Percentiles rank a stretch among this genome's conserved stretches.
phyloP scores from a whole-genome alignment of 1,284 basidiomycete species.

The Cutaneotrichosporon cavernicola region DNA sequence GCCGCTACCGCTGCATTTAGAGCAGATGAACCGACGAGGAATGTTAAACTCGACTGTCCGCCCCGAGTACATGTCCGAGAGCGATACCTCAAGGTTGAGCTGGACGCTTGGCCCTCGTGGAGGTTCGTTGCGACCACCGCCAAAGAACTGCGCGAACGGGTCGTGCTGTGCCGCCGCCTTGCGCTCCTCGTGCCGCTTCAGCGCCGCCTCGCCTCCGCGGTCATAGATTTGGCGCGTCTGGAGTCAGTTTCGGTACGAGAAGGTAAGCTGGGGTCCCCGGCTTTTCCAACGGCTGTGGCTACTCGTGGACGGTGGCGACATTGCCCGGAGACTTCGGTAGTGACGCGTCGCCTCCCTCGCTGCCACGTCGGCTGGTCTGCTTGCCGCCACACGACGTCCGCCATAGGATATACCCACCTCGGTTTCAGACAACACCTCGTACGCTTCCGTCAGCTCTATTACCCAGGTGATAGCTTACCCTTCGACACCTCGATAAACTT shows the following conservation, averaged over 20 bases:
- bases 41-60: constrained; percentile 85
- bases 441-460: constrained; percentile 61
- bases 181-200: constrained; percentile 73
- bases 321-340: not conserved
- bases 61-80: constrained; percentile 83
- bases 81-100: constrained; percentile 80
- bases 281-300: too few species aligned
- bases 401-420: constrained; percentile 58
- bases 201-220: constrained; percentile 84
- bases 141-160: constrained; percentile 88
- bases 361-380: not conserved
- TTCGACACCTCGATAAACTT: constrained; percentile 85
- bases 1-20: constrained; percentile 87
- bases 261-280: not conserved
- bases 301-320: not conserved
- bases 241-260: not conserved
- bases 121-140: constrained; percentile 67
- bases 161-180: constrained; percentile 80
- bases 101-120: constrained; percentile 73
- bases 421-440: constrained; percentile 81
- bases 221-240: constrained; percentile 91
- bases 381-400: not conserved
- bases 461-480: constrained; percentile 58
- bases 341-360: not conserved
- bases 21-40: constrained; percentile 82